Evolutionary conservation across 2,329 filamentous ascomycete species (phyloP).

Genomic region (Talaromyces sp.): DNA sequence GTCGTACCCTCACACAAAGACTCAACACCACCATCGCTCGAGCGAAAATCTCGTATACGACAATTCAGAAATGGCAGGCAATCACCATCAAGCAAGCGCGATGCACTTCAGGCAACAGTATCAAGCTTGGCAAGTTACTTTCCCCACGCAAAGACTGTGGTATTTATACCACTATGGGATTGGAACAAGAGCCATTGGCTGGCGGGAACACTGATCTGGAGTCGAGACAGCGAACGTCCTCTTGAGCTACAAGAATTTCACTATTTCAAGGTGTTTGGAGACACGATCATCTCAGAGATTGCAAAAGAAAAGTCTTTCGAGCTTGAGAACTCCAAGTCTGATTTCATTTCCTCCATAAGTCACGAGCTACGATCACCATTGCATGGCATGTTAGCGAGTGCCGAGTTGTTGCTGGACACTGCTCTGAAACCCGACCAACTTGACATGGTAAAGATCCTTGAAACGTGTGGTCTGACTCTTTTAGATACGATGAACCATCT

Average conservation of each 20-base stretch:
- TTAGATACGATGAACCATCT: slow-evolving; percentile 47
- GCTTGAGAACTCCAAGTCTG: slow-evolving; percentile 48
- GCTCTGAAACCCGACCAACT: slow-evolving; percentile 38
- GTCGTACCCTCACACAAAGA: background rate
- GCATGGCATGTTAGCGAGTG: slow-evolving; percentile 49
- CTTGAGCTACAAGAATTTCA: slow-evolving; percentile 29
- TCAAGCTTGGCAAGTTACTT: slow-evolving; percentile 21
- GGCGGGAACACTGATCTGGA: slow-evolving; percentile 32
- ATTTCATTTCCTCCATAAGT: slow-evolving; percentile 52
- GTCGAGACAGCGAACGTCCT: slow-evolving; percentile 21
- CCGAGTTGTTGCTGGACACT: slow-evolving; percentile 50
- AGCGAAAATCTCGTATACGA: background rate
- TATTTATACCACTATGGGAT: slow-evolving; percentile 36
- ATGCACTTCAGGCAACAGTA: slow-evolving; percentile 16
- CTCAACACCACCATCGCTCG: background rate
- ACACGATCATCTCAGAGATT: slow-evolving; percentile 35
- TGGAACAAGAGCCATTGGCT: slow-evolving; percentile 34
- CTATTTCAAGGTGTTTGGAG: slow-evolving; percentile 36
- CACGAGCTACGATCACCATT: slow-evolving; percentile 51
- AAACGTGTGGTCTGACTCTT: slow-evolving; percentile 50
- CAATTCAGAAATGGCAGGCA: background rate
- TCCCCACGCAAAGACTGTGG: slow-evolving; percentile 26
- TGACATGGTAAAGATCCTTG: slow-evolving; percentile 48
- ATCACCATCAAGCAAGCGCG: background rate
- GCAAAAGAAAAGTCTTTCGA: slow-evolving; percentile 32